Evolutionary conservation across 805 yeast species (phyloP), one percentile per base, ranked within the genome.

Genomic region (Yamadazyma sp.): DNA sequence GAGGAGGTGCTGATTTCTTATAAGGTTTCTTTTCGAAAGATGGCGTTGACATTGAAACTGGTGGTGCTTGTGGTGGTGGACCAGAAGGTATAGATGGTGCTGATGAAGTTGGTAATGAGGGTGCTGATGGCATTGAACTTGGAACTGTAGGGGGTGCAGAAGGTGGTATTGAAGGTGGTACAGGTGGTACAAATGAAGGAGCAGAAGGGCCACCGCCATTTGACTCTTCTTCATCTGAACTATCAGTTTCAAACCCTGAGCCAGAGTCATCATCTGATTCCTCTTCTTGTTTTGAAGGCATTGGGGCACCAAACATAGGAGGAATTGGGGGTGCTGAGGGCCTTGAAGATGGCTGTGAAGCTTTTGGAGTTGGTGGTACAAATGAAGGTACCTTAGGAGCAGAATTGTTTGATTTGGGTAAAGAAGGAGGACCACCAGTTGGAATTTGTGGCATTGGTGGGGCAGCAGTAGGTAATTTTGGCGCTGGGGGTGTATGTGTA

Each of bases 1-100:
- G 55, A 11, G 70, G 55, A 7, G 67, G 61, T 9, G 70, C 58
- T n/a, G n/a, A n/a, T 36, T 60, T 59, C 32, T 47, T 54, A n/a
- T 40, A 38, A 7, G 46, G 45, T 24, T 41, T 40, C 23, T 36
- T 38, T 19, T 37, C 33, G 12, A 42, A 17, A 1, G 49, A 31
- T 7, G 49, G 44, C 7, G 40, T 35, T 4, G 60, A 42, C 15
- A 50, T 36, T n/a, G 52, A 39, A 12, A 64, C 36, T 36, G 40
- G 46, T 13, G 38, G 37, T 29, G 43, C 27, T 19, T 31, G 9
- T 22, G 34, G 27, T 5, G 42, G 35, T 14, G 36, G 22, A 12
- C 47, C 29, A 16, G 56, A 51, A 7, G 54, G 42, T n/a, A 55
- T 35, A 13, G 58, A 39, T 6, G 57, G 55, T 14, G 58, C 39